Evolutionary conservation across 805 yeast species (phyloP).

Genomic region (Candida ipomoeae): DNA sequence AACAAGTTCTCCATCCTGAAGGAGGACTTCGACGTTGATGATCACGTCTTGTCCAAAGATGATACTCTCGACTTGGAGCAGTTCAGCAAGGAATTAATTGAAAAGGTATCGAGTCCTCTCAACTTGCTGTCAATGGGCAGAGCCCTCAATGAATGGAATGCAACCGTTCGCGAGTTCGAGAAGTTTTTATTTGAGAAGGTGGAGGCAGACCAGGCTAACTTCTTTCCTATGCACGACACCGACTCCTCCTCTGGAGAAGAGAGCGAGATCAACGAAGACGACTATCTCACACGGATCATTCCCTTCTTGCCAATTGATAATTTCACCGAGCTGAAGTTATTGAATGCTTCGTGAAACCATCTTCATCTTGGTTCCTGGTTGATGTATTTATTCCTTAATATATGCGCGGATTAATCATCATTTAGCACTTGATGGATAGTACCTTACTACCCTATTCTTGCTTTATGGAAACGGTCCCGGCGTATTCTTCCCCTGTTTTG

Average conservation of each 20-base stretch:
- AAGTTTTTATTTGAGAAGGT: conserved; percentile 29
- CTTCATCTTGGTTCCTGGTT: neutral
- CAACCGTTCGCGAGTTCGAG: conserved; percentile 45
- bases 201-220: conserved; percentile 16
- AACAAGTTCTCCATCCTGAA: conserved; percentile 28
- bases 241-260: conserved; percentile 1
- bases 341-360: conserved; percentile 12
- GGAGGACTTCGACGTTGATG: conserved; percentile 15
- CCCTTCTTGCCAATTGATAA: conserved; percentile 39
- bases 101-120: conserved; percentile 1
- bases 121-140: conserved; percentile 33
- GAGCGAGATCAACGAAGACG: conserved; percentile 25
- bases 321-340: conserved; percentile 17
- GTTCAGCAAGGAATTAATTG: conserved; percentile 1
- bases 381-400: neutral
- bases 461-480: neutral
- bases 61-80: conserved; percentile 8
- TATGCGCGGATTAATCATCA: neutral
- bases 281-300: conserved; percentile 33
- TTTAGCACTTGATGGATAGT: neutral
- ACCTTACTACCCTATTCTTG: neutral
- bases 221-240: conserved; percentile 5
- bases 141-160: conserved; percentile 50
- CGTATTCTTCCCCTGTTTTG: neutral
- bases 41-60: conserved; percentile 10